phyloP scores from a whole-genome alignment of 1,139 yeast genomes.

The Saccharomyces hybrid region DNA sequence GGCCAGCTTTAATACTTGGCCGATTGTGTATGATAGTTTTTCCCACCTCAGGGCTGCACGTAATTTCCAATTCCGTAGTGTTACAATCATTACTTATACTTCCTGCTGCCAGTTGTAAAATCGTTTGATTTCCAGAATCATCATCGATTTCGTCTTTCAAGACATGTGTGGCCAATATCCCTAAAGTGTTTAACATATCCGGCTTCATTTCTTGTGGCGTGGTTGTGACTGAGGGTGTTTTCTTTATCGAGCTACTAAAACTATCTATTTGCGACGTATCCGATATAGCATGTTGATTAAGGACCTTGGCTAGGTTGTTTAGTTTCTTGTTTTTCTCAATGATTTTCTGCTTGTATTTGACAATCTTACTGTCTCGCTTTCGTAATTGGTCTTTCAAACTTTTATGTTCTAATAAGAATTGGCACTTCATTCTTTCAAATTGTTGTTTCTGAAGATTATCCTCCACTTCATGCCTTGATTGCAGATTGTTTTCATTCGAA shows the following conservation, averaged over 20 bases:
- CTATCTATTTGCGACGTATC: constrained; percentile 10
- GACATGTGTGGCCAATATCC: constrained; percentile 42
- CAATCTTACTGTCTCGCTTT: constrained; percentile 36
- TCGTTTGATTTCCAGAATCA: constrained; percentile 21
- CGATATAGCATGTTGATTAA: constrained; percentile 18
- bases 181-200: constrained; percentile 40
- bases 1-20: constrained; percentile 1
- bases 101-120: constrained; percentile 10
- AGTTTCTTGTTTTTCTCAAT: constrained; percentile 38
- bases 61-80: constrained; percentile 19
- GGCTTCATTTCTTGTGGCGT: constrained; percentile 11
- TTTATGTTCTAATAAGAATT: constrained; percentile 31
- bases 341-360: constrained; percentile 38
- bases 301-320: constrained; percentile 26
- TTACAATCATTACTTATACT: constrained; percentile 16
- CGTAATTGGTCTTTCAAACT: constrained; percentile 35
- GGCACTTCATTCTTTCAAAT: constrained; percentile 39
- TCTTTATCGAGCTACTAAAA: constrained; percentile 5
- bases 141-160: constrained; percentile 35
- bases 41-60: constrained; percentile 7
- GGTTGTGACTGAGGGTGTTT: constrained; percentile 5
- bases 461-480: constrained; percentile 42
- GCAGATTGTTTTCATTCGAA: constrained; percentile 27
- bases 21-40: constrained; percentile 2
- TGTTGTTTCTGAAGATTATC: constrained; percentile 41